Evolutionary conservation across 257 asterid genomes (phyloP), one percentile per base, ranked within the genome.

Genomic region (Striga asiatica): DNA sequence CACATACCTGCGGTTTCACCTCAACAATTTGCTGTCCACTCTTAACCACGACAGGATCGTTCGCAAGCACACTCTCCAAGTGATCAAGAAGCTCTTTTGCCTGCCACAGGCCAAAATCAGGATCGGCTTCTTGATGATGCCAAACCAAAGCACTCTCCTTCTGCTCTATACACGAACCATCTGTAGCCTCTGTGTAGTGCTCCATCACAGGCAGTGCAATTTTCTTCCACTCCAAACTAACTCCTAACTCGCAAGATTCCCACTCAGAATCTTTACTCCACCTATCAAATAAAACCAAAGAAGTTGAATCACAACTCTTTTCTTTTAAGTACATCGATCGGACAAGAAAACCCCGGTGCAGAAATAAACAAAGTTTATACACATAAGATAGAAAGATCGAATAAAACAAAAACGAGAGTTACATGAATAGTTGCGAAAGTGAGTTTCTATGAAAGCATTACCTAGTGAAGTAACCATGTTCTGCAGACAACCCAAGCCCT

Each of bases 91-190:
- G 86, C 77, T 83, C 93, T 55, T 89, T 83, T 2, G 88, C 91
- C 20, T 89, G 98, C 94, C 94, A 83, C 6, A 81, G 45, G 11
- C 98, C 95, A 11, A 89, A 89, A 63, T 89, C 83, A 0, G 96
- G 96, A 52, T 83, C 96, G 0, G 98, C 94, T 65, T 86, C 93
- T 43, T 86, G 96, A 71, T 81, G 81, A 62, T 86, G 94, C 98
- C 98, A 86, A 29, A 86, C 96, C 8, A 89, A 23, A 22, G 96
- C 96, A 56, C 86, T 83, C 58, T 89, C 96, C 80, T 89, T 89
- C 45, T 71, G 80, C 66, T 89, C 98, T 9, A 89, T 86, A 2
- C 66, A 75, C 0, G 98, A 89, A 8, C 98, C 98, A 61, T 89
- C 98, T 0, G 98, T 89, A 2, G 96, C 95, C 65, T 81, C 92